These are phyloP conservation scores for Botrytis squamosa DNA, from an alignment of 2,329 filamentous ascomycete species.

Conservation along the genomic window DNA sequence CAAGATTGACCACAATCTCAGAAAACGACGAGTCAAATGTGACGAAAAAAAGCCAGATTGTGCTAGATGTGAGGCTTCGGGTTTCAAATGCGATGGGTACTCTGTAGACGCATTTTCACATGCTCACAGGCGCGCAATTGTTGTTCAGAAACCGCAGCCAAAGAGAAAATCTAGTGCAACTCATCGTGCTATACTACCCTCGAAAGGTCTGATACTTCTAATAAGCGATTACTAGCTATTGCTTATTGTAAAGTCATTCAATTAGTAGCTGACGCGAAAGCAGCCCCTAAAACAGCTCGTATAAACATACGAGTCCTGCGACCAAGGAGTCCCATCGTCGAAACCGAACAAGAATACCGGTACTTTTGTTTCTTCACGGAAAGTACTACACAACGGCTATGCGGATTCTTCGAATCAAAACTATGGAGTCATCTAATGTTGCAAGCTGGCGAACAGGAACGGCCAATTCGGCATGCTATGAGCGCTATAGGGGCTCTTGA, in stretches of 20 bases:
- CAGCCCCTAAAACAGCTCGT: background rate
- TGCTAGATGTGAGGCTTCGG: background rate
- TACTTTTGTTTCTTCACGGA: slow-evolving; percentile 8
- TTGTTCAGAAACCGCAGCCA: background rate
- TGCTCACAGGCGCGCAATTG: no score
- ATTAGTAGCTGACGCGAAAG: background rate
- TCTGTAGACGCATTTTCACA: no score
- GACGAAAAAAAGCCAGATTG: background rate
- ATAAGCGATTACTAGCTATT: background rate
- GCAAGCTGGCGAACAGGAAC: slow-evolving; percentile 1
- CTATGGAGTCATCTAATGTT: background rate
- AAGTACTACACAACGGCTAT: background rate
- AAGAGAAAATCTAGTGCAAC: background rate
- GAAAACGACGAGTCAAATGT: background rate
- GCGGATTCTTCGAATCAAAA: background rate
- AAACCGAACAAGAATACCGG: background rate
- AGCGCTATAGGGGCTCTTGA: slow-evolving; percentile 13
- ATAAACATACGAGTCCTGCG: background rate
- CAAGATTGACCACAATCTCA: background rate
- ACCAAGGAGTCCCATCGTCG: background rate
- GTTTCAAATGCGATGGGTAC: slow-evolving; percentile 5
- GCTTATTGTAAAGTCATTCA: background rate
- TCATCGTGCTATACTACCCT: background rate
- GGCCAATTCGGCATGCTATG: background rate
- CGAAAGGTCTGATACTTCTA: background rate